Conservation (phyloP, 192 early-diverging fungal species). For the Mortierella antarctica region DNA sequence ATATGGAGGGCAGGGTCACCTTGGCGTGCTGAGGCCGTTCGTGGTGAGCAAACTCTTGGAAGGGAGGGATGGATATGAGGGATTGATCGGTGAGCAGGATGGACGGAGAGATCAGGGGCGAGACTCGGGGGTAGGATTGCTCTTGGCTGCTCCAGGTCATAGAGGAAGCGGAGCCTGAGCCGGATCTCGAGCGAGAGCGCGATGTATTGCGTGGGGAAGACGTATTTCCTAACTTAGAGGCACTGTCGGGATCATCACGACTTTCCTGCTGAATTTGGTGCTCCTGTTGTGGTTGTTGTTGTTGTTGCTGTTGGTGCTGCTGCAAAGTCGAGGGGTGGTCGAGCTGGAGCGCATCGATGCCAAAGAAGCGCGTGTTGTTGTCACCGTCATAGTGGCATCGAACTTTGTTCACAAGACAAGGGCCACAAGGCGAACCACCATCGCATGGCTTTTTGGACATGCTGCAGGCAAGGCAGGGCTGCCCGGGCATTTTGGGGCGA, state of each 20-base stretch:
- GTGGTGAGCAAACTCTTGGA: conserved; percentile 27
- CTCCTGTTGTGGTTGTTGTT: not conserved
- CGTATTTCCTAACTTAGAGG: not conserved
- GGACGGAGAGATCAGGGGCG: conserved; percentile 24
- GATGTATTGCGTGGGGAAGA: conserved; percentile 9
- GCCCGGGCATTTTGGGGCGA: conserved; percentile 24
- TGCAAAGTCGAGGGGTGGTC: conserved; percentile 11
- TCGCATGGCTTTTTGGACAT: conserved; percentile 35
- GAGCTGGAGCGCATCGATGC: conserved; percentile 43
- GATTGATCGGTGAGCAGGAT: conserved; percentile 40
- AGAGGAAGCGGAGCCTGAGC: conserved; percentile 25
- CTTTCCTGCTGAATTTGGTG: conserved; percentile 16
- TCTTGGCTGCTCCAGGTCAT: conserved; percentile 3
- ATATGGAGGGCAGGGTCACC: conserved; percentile 25
- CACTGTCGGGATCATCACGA: conserved; percentile 26
- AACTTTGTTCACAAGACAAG: conserved; percentile 19
- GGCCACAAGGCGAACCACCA: conserved; percentile 40
- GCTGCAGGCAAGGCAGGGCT: conserved; percentile 39
- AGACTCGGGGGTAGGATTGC: conserved; percentile 18
- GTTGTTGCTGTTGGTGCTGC: conserved; percentile 10
- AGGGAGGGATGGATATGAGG: conserved; percentile 47
- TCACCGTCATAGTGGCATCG: conserved; percentile 46
- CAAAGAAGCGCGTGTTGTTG: conserved; percentile 48
- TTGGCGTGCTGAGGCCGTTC: conserved; percentile 9
- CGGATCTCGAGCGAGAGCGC: conserved; percentile 35